Percentiles rank a stretch among this genome's conserved stretches.
Conservation (phyloP, 2,329 filamentous ascomycete species). For the Fusarium drepaniforme region DNA sequence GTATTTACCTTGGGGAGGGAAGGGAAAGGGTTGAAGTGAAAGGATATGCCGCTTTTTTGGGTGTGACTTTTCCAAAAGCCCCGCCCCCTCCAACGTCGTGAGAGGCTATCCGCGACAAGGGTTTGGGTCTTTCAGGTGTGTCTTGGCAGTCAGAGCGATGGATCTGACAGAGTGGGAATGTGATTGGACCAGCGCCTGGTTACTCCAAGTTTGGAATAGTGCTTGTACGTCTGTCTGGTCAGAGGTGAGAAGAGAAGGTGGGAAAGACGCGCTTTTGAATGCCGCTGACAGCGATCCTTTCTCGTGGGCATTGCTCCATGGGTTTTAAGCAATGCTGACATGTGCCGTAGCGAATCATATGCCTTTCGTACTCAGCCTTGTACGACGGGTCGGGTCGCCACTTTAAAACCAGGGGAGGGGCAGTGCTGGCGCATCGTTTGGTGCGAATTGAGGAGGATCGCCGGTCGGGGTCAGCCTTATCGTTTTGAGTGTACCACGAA, state of each 20-base stretch:
- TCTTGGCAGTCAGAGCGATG: neutral
- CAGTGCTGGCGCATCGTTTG: constrained; percentile 6
- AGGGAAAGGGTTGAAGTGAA: neutral
- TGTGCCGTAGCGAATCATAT: neutral
- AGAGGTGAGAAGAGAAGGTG: neutral
- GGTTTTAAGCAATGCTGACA: neutral
- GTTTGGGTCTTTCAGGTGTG: neutral
- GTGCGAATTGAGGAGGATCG: neutral
- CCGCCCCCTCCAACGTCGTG: constrained; percentile 16
- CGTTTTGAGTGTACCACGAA: neutral
- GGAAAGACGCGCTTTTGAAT: neutral
- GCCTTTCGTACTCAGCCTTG: constrained; percentile 31
- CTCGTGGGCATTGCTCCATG: neutral
- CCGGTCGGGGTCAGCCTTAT: neutral
- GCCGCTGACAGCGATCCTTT: neutral
- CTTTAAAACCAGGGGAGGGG: neutral
- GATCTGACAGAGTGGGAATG: neutral
- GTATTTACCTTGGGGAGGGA: too few species aligned
- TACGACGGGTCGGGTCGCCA: neutral
- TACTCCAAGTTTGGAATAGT: constrained; percentile 27
- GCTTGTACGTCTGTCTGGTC: neutral
- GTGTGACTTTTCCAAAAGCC: constrained; percentile 1
- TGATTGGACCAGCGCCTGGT: constrained; percentile 32
- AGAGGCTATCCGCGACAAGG: constrained; percentile 7
- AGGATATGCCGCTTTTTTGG: constrained; percentile 17